These are phyloP conservation scores for Toxicodendron radicans DNA, from an alignment of 345 rosid species.

Conservation along the genomic window DNA sequence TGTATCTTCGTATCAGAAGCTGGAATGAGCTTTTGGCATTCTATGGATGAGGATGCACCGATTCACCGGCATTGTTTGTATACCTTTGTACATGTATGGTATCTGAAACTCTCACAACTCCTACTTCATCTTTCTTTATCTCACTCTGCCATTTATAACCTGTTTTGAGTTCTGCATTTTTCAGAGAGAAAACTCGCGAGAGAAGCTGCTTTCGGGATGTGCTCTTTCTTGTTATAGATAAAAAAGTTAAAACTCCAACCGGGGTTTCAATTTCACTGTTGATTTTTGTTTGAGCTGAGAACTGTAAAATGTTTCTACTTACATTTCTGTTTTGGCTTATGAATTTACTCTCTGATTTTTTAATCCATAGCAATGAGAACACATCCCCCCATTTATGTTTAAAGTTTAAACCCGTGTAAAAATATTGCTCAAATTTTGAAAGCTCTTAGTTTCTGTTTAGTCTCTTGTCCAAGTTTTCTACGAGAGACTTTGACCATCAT, in stretches of 20 bases:
- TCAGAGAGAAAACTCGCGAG: conserved; percentile 44
- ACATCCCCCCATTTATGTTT: conserved; percentile 29
- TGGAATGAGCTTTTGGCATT: conserved; percentile 3
- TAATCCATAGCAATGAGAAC: conserved; percentile 37
- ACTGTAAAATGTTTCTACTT: conserved; percentile 13
- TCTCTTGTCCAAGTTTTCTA: no score
- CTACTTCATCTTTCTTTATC: not conserved
- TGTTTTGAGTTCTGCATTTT: conserved; percentile 10
- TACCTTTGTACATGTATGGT: conserved; percentile 76
- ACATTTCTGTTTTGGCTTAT: conserved; percentile 11
- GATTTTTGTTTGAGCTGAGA: conserved; percentile 26
- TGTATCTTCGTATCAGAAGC: conserved; percentile 15
- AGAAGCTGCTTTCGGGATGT: conserved; percentile 35
- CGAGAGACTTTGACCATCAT: no score
- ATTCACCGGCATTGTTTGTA: conserved; percentile 37
- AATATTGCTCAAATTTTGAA: no score
- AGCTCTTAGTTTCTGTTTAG: no score
- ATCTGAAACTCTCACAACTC: not conserved
- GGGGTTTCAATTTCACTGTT: conserved; percentile 27
- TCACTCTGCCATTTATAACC: not conserved
- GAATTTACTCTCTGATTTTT: conserved; percentile 14
- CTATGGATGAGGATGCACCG: conserved; percentile 28
- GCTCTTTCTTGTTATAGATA: conserved; percentile 30
- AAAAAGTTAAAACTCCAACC: conserved; percentile 28
- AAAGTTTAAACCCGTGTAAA: not conserved